Evolutionary conservation across 257 asterid genomes (phyloP).

Genomic region (Przewalskia tangutica): DNA sequence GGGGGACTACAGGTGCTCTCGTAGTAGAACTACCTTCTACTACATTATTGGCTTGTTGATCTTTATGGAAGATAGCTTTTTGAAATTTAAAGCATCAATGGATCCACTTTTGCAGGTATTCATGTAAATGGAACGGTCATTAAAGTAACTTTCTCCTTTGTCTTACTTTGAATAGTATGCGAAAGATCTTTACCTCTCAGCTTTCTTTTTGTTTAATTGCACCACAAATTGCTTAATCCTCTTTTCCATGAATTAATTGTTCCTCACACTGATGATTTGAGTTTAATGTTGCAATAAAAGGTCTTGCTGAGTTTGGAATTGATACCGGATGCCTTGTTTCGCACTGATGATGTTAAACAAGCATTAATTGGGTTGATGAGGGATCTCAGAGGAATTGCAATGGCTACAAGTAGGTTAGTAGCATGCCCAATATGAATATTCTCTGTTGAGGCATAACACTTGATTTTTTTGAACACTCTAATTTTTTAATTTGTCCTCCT

Average conservation of each 20-base stretch:
- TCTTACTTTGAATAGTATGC: slow-evolving; percentile 2
- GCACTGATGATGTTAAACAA: slow-evolving; percentile 77
- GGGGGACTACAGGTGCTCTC: slow-evolving; percentile 72
- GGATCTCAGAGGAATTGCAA: slow-evolving; percentile 87
- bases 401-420: slow-evolving; percentile 85
- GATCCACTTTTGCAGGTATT: slow-evolving; percentile 76
- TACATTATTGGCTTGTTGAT: slow-evolving; percentile 85
- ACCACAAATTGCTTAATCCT: neutral
- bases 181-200: no score
- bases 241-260: neutral
- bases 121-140: neutral
- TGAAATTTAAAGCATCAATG: slow-evolving; percentile 89
- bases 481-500: slow-evolving; percentile 21
- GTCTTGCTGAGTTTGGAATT: slow-evolving; percentile 68
- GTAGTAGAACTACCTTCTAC: slow-evolving; percentile 88
- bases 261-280: slow-evolving; percentile 8
- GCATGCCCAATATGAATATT: neutral
- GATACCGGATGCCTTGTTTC: slow-evolving; percentile 70
- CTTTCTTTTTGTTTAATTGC: neutral
- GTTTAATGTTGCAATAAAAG: slow-evolving; percentile 21
- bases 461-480: neutral
- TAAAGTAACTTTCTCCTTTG: neutral
- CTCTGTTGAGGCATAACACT: neutral
- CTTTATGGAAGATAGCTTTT: slow-evolving; percentile 76
- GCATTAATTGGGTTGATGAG: slow-evolving; percentile 93